Percentiles rank a stretch among this genome's conserved stretches.
These are phyloP conservation scores for Penicillium riverlandense DNA, from an alignment of 495 filamentous ascomycete species.

Conservation along the genomic window DNA sequence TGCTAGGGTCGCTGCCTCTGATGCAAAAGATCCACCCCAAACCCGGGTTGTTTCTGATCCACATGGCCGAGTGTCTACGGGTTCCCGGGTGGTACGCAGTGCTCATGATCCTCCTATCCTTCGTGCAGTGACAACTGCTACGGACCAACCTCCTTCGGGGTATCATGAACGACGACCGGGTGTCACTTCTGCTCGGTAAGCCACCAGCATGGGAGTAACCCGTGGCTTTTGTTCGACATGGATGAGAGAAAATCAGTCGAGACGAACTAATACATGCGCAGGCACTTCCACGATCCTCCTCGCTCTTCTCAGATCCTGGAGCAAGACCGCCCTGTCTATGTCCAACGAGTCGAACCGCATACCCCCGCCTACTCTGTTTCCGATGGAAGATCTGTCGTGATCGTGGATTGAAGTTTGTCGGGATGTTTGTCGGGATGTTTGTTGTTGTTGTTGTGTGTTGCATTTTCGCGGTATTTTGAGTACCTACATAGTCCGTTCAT, in stretches of 20 bases:
- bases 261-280: background rate
- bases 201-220: background rate
- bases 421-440: too few relatives aligned
- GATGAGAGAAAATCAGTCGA: background rate
- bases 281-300: constrained; percentile 11
- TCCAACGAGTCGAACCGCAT: constrained; percentile 16
- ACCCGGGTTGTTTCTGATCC: constrained; percentile 4
- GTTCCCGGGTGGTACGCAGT: constrained; percentile 4
- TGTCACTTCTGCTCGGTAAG: constrained; percentile 16
- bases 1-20: constrained; percentile 6
- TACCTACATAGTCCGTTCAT: too few relatives aligned
- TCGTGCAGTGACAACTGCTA: constrained; percentile 1
- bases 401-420: constrained; percentile 24
- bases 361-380: constrained; percentile 12
- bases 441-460: too few relatives aligned
- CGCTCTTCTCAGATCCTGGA: constrained; percentile 13
- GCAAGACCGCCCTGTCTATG: constrained; percentile 21
- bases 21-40: constrained; percentile 9
- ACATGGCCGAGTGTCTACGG: constrained; percentile 6
- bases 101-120: constrained; percentile 7
- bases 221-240: background rate
- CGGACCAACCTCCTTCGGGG: constrained; percentile 3
- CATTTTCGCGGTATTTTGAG: background rate
- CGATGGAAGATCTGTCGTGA: constrained; percentile 20
- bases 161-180: constrained; percentile 13